Evolutionary conservation across 2,329 filamentous ascomycete species (phyloP).

Genomic region (Fusarium sarcochroum): DNA sequence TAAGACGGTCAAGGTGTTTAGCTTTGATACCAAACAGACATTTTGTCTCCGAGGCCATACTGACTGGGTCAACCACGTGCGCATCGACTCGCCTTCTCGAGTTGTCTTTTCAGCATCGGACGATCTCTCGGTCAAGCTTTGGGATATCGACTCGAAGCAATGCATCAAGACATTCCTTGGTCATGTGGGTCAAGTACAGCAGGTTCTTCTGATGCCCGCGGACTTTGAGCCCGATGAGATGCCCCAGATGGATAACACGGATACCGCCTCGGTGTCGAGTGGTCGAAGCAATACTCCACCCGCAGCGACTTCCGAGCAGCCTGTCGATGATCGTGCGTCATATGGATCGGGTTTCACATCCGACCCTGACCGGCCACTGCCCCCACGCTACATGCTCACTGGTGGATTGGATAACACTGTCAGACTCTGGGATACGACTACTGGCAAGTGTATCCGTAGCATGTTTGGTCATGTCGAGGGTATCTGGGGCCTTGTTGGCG

Average conservation of each 20-base stretch:
- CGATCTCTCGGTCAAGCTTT: constrained; percentile 90
- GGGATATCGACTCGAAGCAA: constrained; percentile 88
- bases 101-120: constrained; percentile 95
- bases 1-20: constrained; percentile 91
- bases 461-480: constrained; percentile 98
- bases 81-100: constrained; percentile 83
- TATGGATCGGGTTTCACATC: constrained; percentile 75
- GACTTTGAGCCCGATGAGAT: constrained; percentile 90
- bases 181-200: constrained; percentile 95
- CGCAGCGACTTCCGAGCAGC: constrained; percentile 48
- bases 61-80: constrained; percentile 98
- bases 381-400: constrained; percentile 92
- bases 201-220: constrained; percentile 84
- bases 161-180: constrained; percentile 86
- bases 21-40: constrained; percentile 86
- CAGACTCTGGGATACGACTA: constrained; percentile 89
- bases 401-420: constrained; percentile 93
- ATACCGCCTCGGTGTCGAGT: constrained; percentile 66
- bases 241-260: constrained; percentile 64
- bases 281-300: constrained; percentile 60
- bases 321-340: constrained; percentile 63
- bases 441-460: constrained; percentile 86
- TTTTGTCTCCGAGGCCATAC: constrained; percentile 86
- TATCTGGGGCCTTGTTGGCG: constrained; percentile 92
- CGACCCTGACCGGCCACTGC: constrained; percentile 75